Percentiles rank a stretch among this genome's conserved stretches.
These are phyloP conservation scores for Fusarium irregulare DNA, from an alignment of 2,329 filamentous ascomycete species.

Conservation along the genomic window DNA sequence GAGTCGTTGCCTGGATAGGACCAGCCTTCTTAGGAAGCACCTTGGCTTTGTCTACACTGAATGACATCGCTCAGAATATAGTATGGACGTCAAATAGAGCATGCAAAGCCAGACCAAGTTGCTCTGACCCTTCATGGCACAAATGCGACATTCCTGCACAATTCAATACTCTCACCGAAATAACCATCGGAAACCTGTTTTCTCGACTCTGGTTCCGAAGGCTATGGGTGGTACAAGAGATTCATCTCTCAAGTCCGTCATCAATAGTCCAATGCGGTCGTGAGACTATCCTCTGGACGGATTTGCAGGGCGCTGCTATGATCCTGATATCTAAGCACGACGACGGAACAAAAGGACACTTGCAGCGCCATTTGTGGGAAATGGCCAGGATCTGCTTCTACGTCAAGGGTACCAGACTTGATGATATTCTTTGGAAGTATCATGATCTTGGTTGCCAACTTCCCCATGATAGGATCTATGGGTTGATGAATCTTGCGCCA, in stretches of 20 bases:
- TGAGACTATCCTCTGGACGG: background rate
- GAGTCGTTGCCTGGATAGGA: conserved; percentile 10
- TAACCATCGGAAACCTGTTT: background rate
- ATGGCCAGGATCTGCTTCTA: background rate
- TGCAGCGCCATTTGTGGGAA: background rate
- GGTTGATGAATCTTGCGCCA: background rate
- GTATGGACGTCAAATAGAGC: background rate
- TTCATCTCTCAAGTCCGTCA: background rate
- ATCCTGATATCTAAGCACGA: background rate
- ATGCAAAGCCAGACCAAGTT: background rate
- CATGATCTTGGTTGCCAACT: background rate
- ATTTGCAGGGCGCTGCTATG: background rate
- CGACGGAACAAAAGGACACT: background rate
- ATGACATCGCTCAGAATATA: background rate
- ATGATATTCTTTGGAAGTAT: background rate
- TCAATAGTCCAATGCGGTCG: background rate
- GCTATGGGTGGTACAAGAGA: background rate
- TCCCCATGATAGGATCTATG: background rate
- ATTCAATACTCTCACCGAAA: background rate
- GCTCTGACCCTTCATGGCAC: background rate
- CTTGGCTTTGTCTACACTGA: background rate
- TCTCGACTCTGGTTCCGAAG: background rate
- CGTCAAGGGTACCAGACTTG: background rate
- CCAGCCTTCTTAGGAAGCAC: background rate
- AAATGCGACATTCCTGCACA: background rate